Percentiles rank a stretch among this genome's conserved stretches.
Evolutionary conservation across 306 rosid species (phyloP).

Genomic region (Quercus bicolor): DNA sequence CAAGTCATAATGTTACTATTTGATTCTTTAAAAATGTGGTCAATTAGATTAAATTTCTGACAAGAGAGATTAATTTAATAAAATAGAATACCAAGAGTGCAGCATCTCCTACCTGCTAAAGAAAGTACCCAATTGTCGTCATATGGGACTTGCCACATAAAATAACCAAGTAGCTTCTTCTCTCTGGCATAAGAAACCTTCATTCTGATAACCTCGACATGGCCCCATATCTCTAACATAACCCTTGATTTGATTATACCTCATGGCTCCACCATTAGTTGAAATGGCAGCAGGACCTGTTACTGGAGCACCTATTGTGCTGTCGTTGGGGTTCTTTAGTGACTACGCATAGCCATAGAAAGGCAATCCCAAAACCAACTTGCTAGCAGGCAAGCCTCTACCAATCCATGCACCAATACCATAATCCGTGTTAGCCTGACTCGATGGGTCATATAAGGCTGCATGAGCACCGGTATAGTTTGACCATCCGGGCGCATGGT

Average conservation of each 20-base stretch:
- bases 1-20: too few relatives aligned
- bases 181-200: conserved; percentile 42
- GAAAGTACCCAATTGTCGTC: conserved; percentile 35
- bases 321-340: conserved; percentile 24
- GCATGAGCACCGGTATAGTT: conserved; percentile 38
- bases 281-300: conserved; percentile 31
- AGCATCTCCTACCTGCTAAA: conserved; percentile 15
- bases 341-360: conserved; percentile 51
- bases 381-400: conserved; percentile 29
- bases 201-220: conserved; percentile 10
- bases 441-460: conserved; percentile 39
- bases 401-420: conserved; percentile 45
- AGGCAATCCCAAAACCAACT: conserved; percentile 46
- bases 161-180: conserved; percentile 28
- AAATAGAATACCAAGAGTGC: neutral
- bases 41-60: neutral
- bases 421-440: conserved; percentile 28
- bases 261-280: neutral
- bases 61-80: neutral
- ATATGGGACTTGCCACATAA: conserved; percentile 18
- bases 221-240: neutral
- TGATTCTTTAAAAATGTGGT: neutral
- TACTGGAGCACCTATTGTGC: conserved; percentile 28
- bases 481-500: conserved; percentile 19
- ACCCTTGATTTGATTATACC: conserved; percentile 16